These are phyloP conservation scores for Epichloe bromicola DNA, from an alignment of 2,329 filamentous ascomycete genomes.

Conservation along the genomic window DNA sequence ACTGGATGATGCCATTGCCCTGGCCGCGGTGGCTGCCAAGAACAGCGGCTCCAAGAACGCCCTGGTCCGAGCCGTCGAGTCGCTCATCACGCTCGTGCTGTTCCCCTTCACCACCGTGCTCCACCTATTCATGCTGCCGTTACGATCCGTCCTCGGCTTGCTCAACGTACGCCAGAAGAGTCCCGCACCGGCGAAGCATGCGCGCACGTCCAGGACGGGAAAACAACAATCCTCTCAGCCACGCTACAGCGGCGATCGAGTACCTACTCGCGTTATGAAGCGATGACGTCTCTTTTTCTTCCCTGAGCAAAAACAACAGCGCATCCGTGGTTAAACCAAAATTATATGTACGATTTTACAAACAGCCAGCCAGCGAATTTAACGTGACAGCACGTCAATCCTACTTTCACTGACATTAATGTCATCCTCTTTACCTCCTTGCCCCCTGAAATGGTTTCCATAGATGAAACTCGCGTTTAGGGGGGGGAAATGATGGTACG, in stretches of 20 bases:
- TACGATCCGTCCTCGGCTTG: slow-evolving; percentile 23
- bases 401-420: no score
- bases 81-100: slow-evolving; percentile 19
- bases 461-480: no score
- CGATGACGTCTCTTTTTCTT: slow-evolving; percentile 8
- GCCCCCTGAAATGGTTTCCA: no score
- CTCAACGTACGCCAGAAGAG: slow-evolving; percentile 20
- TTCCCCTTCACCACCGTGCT: slow-evolving; percentile 30
- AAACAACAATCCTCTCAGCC: slow-evolving; percentile 10
- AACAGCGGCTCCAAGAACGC: slow-evolving; percentile 27
- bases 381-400: no score
- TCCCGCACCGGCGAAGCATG: slow-evolving; percentile 13
- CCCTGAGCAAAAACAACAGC: no score
- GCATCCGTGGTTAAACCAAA: no score
- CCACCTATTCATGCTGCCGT: slow-evolving; percentile 29
- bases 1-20: slow-evolving; percentile 62
- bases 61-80: slow-evolving; percentile 25
- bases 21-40: slow-evolving; percentile 64
- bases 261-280: slow-evolving; percentile 21
- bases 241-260: slow-evolving; percentile 23
- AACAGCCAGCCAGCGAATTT: not conserved
- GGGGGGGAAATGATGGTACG: no score
- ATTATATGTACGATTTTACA: not conserved
- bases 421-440: no score
- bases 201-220: not conserved